Percentiles rank a stretch among this genome's conserved stretches.
Evolutionary conservation across 2,329 filamentous ascomycete species (phyloP).

Genomic region (Neonectria sp.): DNA sequence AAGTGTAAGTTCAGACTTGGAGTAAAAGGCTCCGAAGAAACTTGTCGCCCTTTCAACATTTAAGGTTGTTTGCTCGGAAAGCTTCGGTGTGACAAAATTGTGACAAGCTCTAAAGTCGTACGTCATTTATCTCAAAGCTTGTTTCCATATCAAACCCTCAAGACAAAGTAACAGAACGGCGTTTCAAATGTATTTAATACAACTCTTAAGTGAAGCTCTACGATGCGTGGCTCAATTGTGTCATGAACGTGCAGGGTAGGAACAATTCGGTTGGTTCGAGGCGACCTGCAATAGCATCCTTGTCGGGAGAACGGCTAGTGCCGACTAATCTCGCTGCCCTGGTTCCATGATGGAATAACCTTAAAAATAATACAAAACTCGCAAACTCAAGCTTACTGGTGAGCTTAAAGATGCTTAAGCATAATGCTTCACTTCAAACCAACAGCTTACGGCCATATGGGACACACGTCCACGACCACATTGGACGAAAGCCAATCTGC

Average conservation of each 20-base stretch:
- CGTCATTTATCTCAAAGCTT: too few species aligned
- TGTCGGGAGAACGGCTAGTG: constrained; percentile 13
- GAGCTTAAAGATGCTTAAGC: constrained; percentile 26
- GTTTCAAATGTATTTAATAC: background rate
- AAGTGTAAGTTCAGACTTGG: background rate
- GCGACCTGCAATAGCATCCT: constrained; percentile 10
- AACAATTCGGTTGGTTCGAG: background rate
- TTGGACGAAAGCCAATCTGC: background rate
- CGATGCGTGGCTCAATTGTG: background rate
- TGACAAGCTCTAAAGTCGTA: background rate
- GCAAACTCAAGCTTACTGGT: constrained; percentile 17
- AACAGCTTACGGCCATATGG: background rate
- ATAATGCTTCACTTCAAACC: constrained; percentile 7
- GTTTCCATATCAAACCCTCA: background rate
- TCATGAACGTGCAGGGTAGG: constrained; percentile 15
- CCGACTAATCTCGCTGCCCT: constrained; percentile 4
- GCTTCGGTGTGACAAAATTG: background rate
- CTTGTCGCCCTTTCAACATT: background rate
- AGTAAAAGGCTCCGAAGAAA: background rate
- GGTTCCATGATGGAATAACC: constrained; percentile 13
- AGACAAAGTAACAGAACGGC: background rate
- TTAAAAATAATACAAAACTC: constrained; percentile 5
- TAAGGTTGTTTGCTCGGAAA: background rate
- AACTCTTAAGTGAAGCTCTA: background rate
- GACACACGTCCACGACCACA: background rate